These are phyloP conservation scores for Inonotus obliquus DNA, from an alignment of 1,284 basidiomycete genomes.

Conservation along the genomic window DNA sequence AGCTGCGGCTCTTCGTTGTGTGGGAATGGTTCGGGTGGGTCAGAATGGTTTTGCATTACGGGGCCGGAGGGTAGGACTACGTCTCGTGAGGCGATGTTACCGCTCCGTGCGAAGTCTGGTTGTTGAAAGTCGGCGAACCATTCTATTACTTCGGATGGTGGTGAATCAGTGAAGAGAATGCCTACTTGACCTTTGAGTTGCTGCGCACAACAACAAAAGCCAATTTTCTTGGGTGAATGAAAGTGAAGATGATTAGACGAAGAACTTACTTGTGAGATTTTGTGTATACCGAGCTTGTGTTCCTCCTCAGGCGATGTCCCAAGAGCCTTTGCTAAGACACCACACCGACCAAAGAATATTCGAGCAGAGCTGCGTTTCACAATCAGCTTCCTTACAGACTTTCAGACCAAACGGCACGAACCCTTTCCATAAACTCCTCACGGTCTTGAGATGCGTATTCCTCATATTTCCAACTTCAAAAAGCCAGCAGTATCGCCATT, in stretches of 20 bases:
- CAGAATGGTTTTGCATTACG: constrained; percentile 67
- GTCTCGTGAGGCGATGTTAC: constrained; percentile 74
- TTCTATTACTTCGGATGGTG: constrained; percentile 83
- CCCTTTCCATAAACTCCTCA: constrained; percentile 93
- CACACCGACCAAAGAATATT: constrained; percentile 90
- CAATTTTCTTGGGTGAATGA: not conserved
- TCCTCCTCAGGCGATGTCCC: constrained; percentile 87
- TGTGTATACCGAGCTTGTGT: constrained; percentile 74
- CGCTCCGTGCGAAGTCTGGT: constrained; percentile 89
- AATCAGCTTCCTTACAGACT: not conserved
- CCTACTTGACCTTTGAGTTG: constrained; percentile 93
- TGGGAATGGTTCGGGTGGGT: constrained; percentile 83
- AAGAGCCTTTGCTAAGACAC: constrained; percentile 96
- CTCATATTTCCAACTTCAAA: constrained; percentile 95
- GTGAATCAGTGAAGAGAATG: constrained; percentile 86
- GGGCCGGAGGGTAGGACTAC: constrained; percentile 75
- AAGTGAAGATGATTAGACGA: not conserved
- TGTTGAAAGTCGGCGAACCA: constrained; percentile 94
- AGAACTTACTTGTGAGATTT: constrained; percentile 69
- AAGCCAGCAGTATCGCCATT: constrained; percentile 93
- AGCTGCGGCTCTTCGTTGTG: constrained; percentile 97
- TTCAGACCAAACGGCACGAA: constrained; percentile 34
- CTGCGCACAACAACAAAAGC: constrained; percentile 36
- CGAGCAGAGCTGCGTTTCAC: constrained; percentile 63
- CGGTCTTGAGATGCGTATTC: constrained; percentile 91